Percentiles rank a stretch among this genome's conserved stretches.
Conservation (phyloP, 129 eudicot species). For the Chrysanthemum makinoi region DNA sequence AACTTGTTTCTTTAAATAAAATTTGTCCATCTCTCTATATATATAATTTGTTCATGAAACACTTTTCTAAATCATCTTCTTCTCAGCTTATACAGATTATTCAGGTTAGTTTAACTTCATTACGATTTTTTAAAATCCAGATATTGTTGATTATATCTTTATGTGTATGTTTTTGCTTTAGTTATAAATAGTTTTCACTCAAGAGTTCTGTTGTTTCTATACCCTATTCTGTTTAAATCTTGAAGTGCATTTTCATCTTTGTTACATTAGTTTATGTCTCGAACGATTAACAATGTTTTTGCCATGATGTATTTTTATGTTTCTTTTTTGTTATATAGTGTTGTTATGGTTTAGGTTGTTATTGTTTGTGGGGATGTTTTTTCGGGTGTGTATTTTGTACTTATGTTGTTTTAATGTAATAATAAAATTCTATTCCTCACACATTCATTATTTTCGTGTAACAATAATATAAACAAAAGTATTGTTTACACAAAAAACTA, state of each 20-base stretch:
- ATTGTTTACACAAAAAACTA: background rate
- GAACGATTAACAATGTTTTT: too few relatives aligned
- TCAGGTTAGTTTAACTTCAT: conserved; percentile 29
- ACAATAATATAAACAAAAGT: background rate
- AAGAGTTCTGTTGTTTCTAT: background rate
- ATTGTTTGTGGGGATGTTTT: too few relatives aligned
- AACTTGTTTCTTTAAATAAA: conserved; percentile 1
- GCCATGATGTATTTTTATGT: too few relatives aligned
- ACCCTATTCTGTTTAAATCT: background rate
- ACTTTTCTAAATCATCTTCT: conserved; percentile 4
- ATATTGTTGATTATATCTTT: background rate
- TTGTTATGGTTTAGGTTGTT: too few relatives aligned
- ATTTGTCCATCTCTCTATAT: conserved; percentile 6
- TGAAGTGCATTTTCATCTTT: conserved; percentile 7
- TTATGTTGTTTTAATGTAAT: too few relatives aligned
- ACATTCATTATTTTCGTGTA: background rate
- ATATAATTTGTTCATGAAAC: background rate
- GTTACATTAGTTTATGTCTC: background rate
- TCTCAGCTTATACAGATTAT: conserved; percentile 28
- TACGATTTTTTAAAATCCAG: conserved; percentile 6
- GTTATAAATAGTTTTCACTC: background rate
- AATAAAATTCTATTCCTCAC: too few relatives aligned
- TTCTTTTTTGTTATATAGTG: too few relatives aligned
- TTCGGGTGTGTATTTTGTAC: too few relatives aligned
- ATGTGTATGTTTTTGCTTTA: background rate